phyloP scores from a whole-genome alignment of 164 flowering plant species.

The Liquidambar formosana region DNA sequence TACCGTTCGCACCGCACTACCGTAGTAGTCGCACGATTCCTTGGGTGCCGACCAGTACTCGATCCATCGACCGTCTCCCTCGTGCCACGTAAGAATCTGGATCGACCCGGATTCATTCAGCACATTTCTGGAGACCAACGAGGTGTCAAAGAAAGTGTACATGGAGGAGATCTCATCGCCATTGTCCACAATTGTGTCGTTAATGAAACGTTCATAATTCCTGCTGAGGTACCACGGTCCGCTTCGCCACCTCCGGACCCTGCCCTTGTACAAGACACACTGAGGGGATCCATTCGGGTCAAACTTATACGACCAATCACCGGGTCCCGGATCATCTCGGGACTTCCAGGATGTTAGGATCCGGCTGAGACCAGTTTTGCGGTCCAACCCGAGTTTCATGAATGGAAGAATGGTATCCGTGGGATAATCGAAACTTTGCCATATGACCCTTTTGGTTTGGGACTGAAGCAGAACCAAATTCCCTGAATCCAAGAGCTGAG shows the following conservation, averaged over 20 bases:
- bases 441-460: conserved; percentile 12
- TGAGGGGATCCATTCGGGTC: background rate
- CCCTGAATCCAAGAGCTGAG: conserved; percentile 47
- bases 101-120: background rate
- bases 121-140: too few species aligned
- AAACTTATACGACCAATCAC: background rate
- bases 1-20: background rate
- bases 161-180: too few species aligned
- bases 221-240: conserved; percentile 9
- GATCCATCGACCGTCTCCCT: background rate
- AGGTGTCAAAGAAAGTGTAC: too few species aligned
- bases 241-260: background rate
- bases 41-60: too few species aligned
- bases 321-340: background rate
- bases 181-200: too few species aligned
- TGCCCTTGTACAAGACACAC: background rate
- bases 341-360: conserved; percentile 19
- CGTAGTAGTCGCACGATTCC: background rate
- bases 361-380: conserved; percentile 32
- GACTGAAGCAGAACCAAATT: conserved; percentile 35
- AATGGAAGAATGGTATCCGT: conserved; percentile 36
- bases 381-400: conserved; percentile 47
- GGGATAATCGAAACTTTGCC: conserved; percentile 68
- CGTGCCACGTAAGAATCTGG: background rate
- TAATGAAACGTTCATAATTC: background rate